These are phyloP conservation scores for Alopecurus myosuroides DNA, from an alignment of 176 grass and related monocot genomes.

Conservation along the genomic window DNA sequence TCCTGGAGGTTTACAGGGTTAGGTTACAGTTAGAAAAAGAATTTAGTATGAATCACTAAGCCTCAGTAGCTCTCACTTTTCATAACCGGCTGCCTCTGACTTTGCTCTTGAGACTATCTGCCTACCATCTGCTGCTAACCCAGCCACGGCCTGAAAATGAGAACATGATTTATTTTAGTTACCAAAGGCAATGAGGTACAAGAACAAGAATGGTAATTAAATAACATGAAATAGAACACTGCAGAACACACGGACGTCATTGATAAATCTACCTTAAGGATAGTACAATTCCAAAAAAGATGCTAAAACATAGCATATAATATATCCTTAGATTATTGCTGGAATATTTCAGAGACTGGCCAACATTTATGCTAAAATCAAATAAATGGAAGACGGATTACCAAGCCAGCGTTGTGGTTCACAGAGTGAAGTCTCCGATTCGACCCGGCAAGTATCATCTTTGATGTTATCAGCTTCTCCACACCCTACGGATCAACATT, in stretches of 20 bases:
- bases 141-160: conserved; percentile 54
- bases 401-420: conserved; percentile 66
- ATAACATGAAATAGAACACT: neutral
- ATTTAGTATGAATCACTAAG: neutral
- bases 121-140: conserved; percentile 81
- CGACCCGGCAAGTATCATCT: conserved; percentile 70
- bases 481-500: conserved; percentile 51
- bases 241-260: neutral
- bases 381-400: conserved; percentile 17
- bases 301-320: neutral
- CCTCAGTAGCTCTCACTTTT: conserved; percentile 37
- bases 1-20: conserved; percentile 22
- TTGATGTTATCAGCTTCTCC: conserved; percentile 74
- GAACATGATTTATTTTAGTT: neutral
- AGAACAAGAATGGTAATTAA: neutral
- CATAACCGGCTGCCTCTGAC: conserved; percentile 73
- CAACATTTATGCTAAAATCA: neutral
- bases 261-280: neutral
- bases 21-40: neutral
- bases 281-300: neutral
- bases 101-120: conserved; percentile 79
- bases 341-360: neutral
- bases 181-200: neutral
- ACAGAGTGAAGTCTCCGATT: conserved; percentile 76
- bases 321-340: neutral